Evolutionary conservation across 2,329 filamentous ascomycete species (phyloP), one percentile per base, ranked within the genome.

Genomic region (Beauveria australis): DNA sequence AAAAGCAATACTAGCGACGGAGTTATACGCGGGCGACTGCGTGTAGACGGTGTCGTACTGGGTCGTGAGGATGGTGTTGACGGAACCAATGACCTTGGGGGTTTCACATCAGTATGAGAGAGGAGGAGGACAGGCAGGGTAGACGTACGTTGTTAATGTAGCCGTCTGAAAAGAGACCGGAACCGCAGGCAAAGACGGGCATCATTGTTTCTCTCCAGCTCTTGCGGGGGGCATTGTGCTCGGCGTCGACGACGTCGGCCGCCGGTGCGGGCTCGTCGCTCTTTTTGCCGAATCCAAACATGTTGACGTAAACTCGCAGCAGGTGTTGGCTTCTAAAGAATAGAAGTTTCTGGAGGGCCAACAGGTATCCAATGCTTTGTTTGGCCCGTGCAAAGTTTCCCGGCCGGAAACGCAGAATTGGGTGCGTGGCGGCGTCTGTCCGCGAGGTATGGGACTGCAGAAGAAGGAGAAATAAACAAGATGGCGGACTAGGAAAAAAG

Each of bases 151-250:
- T 91, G 75, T 96, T 95, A 70, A 96, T 84, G 73, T 96, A 96
- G 16, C 92, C 92, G 73, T 96, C 92, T 24, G 88, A 92, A 74
- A 96, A 96, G 2, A 96, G 80, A 68, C 92, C 92, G 55, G 92
- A 89, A 64, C 92, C 92, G 69, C 91, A 96, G 49, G 92, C 92
- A 66, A 96, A 87, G 1, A 91, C 89, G 16, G 92, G 91, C 81
- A 82, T 46, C 53, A 57, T 61, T 12, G 47, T 41, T 22, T 61
- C 48, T 37, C 44, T 30, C 49, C 61, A 63, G 33, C 44, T 44
- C 44, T 63, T 63, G 22, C 26, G 22, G 3, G 48, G 48, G 3
- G 41, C 43, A 41, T 51, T 54, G 49, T 22, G 9, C 22, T 60
- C 58, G 14, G 28, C 6, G 22, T 60, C 58, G 43, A 53, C 56